A percentile compares a stretch with the other conserved stretches of the same genome.
Evolutionary conservation across 2,329 filamentous ascomycete species (phyloP).

Genomic region (Rutstroemia sp.): DNA sequence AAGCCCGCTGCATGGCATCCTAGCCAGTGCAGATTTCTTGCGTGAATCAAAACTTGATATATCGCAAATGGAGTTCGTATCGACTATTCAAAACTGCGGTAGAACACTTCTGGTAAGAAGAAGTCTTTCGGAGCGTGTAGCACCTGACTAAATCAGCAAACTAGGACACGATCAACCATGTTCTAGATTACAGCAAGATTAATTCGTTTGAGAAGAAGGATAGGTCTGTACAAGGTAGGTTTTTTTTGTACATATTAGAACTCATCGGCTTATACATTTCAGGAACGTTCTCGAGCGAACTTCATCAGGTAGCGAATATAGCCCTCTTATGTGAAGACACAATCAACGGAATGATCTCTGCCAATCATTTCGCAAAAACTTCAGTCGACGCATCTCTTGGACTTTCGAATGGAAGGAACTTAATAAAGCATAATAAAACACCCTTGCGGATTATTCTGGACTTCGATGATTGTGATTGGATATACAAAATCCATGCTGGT

Average conservation of each 20-base stretch:
- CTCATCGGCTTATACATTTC: not conserved
- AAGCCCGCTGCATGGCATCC: slow-evolving; percentile 50
- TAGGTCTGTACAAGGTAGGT: slow-evolving; percentile 16
- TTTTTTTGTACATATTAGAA: too few species aligned
- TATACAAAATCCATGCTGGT: slow-evolving; percentile 26
- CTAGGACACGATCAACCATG: slow-evolving; percentile 44
- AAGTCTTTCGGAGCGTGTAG: not conserved
- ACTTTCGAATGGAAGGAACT: slow-evolving; percentile 1
- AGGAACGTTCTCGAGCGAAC: slow-evolving; percentile 23
- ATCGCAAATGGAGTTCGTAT: slow-evolving; percentile 7
- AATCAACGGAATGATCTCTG: slow-evolving; percentile 26
- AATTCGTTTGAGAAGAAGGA: slow-evolving; percentile 31
- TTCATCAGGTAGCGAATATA: slow-evolving; percentile 23
- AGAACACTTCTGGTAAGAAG: slow-evolving; percentile 36
- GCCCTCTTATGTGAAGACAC: slow-evolving; percentile 26
- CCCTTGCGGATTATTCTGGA: slow-evolving; percentile 23
- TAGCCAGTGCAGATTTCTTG: slow-evolving; percentile 39
- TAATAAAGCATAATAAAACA: not conserved
- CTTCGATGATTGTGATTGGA: slow-evolving; percentile 25
- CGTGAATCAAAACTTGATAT: not conserved
- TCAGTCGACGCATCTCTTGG: not conserved
- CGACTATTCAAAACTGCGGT: slow-evolving; percentile 41
- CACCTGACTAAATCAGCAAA: not conserved
- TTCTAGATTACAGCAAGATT: slow-evolving; percentile 48
- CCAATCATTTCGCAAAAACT: slow-evolving; percentile 7